phyloP scores from a whole-genome alignment of 352 stramenopile genomes.

The Phytophthora ramorum region DNA sequence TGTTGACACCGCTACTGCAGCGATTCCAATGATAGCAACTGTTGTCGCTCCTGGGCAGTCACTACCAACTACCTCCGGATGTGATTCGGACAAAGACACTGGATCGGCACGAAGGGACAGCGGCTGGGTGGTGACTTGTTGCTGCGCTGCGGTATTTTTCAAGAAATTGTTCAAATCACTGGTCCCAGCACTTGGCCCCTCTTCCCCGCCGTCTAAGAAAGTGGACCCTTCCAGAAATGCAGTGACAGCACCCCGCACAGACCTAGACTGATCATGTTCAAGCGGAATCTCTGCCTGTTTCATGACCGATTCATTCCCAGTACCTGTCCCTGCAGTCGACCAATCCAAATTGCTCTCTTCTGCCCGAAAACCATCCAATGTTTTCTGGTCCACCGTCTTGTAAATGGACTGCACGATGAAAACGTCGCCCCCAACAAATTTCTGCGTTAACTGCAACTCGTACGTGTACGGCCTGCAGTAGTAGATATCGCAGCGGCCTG shows the following conservation, averaged over 20 bases:
- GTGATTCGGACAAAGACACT: background rate
- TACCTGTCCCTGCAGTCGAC: background rate
- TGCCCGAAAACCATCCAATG: conserved; percentile 34
- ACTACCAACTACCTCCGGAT: background rate
- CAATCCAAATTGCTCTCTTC: conserved; percentile 48
- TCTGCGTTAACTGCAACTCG: conserved; percentile 51
- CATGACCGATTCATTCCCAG: background rate
- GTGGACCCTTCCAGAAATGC: background rate
- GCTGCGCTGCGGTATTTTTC: background rate
- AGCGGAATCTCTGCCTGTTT: background rate
- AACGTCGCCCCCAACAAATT: conserved; percentile 27
- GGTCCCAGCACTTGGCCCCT: conserved; percentile 23
- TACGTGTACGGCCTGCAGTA: conserved; percentile 52
- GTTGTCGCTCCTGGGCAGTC: background rate
- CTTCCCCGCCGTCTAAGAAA: conserved; percentile 11
- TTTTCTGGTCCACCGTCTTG: conserved; percentile 46
- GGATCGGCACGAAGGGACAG: conserved; percentile 7
- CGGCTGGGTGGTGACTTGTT: conserved; percentile 1
- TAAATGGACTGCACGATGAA: conserved; percentile 53
- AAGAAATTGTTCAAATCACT: conserved; percentile 11
- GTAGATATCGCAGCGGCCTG: conserved; percentile 56
- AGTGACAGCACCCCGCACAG: conserved; percentile 3
- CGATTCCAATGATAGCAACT: conserved; percentile 8
- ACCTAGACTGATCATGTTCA: background rate
- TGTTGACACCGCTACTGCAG: background rate